These are phyloP conservation scores for Rehmannia glutinosa DNA, from an alignment of 257 asterid genomes.

Conservation along the genomic window DNA sequence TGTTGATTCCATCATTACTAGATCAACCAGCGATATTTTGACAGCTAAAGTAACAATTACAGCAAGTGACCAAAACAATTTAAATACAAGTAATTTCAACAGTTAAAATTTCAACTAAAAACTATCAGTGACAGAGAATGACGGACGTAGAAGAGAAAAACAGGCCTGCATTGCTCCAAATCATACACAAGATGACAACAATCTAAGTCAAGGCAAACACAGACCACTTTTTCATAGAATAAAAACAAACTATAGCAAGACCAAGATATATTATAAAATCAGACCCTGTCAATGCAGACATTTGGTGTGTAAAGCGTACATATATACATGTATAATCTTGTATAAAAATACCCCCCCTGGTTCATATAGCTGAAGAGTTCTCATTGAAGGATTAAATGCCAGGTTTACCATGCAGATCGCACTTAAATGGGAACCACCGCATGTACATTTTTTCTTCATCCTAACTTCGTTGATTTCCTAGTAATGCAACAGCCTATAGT, in stretches of 20 bases:
- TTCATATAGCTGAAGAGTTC: background rate
- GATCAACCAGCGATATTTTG: constrained; percentile 9
- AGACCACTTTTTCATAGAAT: too few relatives aligned
- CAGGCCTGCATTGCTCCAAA: background rate
- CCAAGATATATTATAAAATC: too few relatives aligned
- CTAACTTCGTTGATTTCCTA: background rate
- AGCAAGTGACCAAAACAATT: background rate
- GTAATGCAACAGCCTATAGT: too few relatives aligned
- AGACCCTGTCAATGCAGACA: background rate
- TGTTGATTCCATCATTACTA: constrained; percentile 32
- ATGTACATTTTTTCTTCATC: background rate
- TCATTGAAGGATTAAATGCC: background rate
- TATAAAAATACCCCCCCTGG: background rate
- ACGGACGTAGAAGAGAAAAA: background rate
- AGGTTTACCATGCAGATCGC: background rate
- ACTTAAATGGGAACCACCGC: background rate
- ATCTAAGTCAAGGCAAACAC: background rate
- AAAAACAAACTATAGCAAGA: background rate
- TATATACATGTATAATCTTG: background rate
- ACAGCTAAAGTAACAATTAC: too few relatives aligned
- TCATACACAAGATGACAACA: background rate
- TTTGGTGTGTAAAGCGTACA: background rate
- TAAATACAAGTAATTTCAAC: too few relatives aligned
- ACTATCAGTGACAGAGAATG: too few relatives aligned
- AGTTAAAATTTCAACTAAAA: too few relatives aligned